Evolutionary conservation across 495 filamentous ascomycete species (phyloP), one percentile per base, ranked within the genome.

Genomic region (Lindgomyces ingoldianus): DNA sequence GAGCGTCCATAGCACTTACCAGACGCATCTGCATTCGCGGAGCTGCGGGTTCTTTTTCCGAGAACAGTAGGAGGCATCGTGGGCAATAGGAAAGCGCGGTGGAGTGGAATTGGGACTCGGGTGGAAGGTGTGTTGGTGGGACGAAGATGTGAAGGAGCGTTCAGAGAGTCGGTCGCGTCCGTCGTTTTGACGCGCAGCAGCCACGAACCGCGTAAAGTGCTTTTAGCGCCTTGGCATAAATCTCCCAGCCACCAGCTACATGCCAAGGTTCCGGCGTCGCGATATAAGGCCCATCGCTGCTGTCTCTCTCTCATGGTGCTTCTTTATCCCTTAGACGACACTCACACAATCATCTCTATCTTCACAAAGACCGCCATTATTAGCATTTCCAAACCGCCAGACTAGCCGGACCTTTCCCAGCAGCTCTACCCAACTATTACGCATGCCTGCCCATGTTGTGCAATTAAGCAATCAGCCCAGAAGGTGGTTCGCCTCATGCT

Each of bases 11-110:
- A 27, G 71, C 16, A 69, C 79, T 74, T 88, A 91, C 90, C 85
- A 75, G 79, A 76, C 69, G 80, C 69, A 72, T 74, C 67, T 65
- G 78, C 77, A 30, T 11, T 25, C n/a, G 58, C 59, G 73, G 77
- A 60, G 61, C 61, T 62, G 75, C 79, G 86, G 79, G 74, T 82
- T 83, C 91, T 85, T 84, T 95, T 92, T 73, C 89, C 88, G 54
- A 91, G 78, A 52, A 87, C 81, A 57, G 84, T 80, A 65, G 81
- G 78, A 68, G 83, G 80, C 88, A 91, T 91, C 33, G 50, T 77
- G 51, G 60, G 50, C 62, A 70, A 42, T 29, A 55, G 60, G 19
- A 42, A 39, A 24, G 19, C 19, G 19, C 46, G 19, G 33, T 24
- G n/a, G 44, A 14, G 33, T 6, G 33, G 33, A 39, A 14, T 39